Base-by-base conservation (phyloP, 371 early-diverging fungal genomes). In the Rhizopus delemar region DNA sequence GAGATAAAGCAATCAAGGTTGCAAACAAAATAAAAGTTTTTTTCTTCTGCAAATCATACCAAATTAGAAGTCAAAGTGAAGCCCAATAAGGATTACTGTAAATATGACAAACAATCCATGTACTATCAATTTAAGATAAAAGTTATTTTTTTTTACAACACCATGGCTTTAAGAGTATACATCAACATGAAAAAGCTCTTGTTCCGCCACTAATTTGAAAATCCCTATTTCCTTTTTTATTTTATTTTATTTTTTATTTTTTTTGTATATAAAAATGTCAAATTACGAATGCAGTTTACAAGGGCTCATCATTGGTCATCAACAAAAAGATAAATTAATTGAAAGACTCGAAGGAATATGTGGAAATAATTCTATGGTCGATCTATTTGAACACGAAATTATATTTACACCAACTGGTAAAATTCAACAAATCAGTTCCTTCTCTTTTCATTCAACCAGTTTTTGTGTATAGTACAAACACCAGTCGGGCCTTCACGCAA, bases 401-500 rank as follows among this genome's bases (percentile, higher is more conserved):
- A 61, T 73, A 13, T 80, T 75, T 56, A 68, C 68, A 22, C 81
- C 81, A 41, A 64, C 78, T n/a, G 74, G 81, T 80, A 67, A 33
- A 34, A 1, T 29, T 34, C 32, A 41, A 32, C 5, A 28, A 6
- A 41, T 33, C 22, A 16, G 32, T 12, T 22, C 22, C 22, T 22
- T 22, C 22, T 22, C 13, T 36, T 41, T 36, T 39, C 50, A 22
- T 39, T 43, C n/a, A 54, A 48, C 31, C 33, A 13, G 12, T 6
- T 35, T n/a, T 43, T n/a, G 35, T 28, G 7, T 41, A 28, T 65
- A 80, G 81, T 70, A 7, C 78, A 80, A 57, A 77, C 78, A 48
- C 76, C 81, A 2, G 61, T 74, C 11, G 81, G 81, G 11, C 81
- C 77, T 38, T 72, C 74, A 46, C 66, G 81, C 29, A 80, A 80